Evolutionary conservation across 2,329 filamentous ascomycete genomes (phyloP).

Genomic region (Bertia moriformis): DNA sequence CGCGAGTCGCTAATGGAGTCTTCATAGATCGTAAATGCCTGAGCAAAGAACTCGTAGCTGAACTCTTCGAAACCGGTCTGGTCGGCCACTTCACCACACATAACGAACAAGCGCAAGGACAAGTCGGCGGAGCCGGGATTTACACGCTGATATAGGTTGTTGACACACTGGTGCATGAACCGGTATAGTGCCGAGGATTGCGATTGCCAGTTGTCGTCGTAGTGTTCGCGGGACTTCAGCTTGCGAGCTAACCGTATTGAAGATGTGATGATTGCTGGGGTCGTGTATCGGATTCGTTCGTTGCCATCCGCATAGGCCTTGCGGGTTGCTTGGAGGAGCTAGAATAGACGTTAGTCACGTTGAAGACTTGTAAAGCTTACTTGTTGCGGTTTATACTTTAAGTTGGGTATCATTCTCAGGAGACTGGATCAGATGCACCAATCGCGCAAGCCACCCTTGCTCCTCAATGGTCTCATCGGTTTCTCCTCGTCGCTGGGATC

Average conservation of each 20-base stretch:
- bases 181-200: slow-evolving; percentile 59
- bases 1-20: slow-evolving; percentile 61
- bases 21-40: slow-evolving; percentile 66
- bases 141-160: slow-evolving; percentile 54
- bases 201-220: slow-evolving; percentile 58
- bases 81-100: slow-evolving; percentile 59
- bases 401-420: slow-evolving; percentile 58
- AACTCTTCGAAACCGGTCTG: slow-evolving; percentile 61
- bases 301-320: slow-evolving; percentile 59
- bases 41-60: slow-evolving; percentile 64
- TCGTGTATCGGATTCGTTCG: slow-evolving; percentile 61
- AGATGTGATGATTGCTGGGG: slow-evolving; percentile 54
- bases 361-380: no score
- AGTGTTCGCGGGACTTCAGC: slow-evolving; percentile 58
- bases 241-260: slow-evolving; percentile 55
- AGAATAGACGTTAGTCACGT: no score
- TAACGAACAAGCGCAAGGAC: slow-evolving; percentile 53
- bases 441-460: slow-evolving; percentile 60
- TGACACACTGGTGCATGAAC: slow-evolving; percentile 57
- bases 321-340: slow-evolving; percentile 52
- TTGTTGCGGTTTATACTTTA: no score
- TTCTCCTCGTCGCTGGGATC: slow-evolving; percentile 49
- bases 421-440: slow-evolving; percentile 55
- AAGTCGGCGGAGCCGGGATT: slow-evolving; percentile 50
- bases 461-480: slow-evolving; percentile 66